Evolutionary conservation across 2,329 filamentous ascomycete genomes (phyloP), one percentile per base, ranked within the genome.

Genomic region (Plenodomus tracheiphilus): DNA sequence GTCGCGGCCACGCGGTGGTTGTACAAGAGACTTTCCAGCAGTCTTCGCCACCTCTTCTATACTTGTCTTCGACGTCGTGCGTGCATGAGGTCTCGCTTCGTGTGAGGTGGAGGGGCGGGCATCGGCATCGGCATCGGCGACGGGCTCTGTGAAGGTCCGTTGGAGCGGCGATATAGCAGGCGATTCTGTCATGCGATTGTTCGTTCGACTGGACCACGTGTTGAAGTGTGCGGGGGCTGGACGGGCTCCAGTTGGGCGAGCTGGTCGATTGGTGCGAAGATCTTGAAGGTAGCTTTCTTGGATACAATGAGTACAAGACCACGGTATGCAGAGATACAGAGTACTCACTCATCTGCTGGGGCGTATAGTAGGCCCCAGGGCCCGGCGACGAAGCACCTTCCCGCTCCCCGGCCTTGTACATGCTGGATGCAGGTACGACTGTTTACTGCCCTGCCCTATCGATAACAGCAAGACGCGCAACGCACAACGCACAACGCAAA

Each of bases 211-310:
- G 2, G 69, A 65, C 68, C 67, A 70, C 15, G 60, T 72, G 59
- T 69, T 60, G 57, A 77, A 72, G 54, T 77, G 79, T 18, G 77
- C 73, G 10, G 83, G 84, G 39, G 80, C 81, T 51, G 88, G 87
- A 56, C 88, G 80, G 41, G 87, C 86, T 53, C 88, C 88, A 47
- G 84, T 86, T 8, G 88, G 88, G 47, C 88, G 81, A 30, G 81
- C 78, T 47, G 84, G 77, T 43, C 86, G 84, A 71, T 82, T 88
- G 59, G 81, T 83, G 59, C 89, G 85, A 30, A 93, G 81, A 58
- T 86, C 83, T 59, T 85, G 79, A 30, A 91, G 81, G 70, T 91
- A 92, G 51, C 79, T 78, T 58, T 85, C 88, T 91, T 42, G 34
- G 40, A 21, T 30, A 49, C 22, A n/a, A 47, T 69, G 56, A 65